Evolutionary conservation across 2,329 filamentous ascomycete species (phyloP), one percentile per base, ranked within the genome.

Genomic region (Paramyrothecium roridum): DNA sequence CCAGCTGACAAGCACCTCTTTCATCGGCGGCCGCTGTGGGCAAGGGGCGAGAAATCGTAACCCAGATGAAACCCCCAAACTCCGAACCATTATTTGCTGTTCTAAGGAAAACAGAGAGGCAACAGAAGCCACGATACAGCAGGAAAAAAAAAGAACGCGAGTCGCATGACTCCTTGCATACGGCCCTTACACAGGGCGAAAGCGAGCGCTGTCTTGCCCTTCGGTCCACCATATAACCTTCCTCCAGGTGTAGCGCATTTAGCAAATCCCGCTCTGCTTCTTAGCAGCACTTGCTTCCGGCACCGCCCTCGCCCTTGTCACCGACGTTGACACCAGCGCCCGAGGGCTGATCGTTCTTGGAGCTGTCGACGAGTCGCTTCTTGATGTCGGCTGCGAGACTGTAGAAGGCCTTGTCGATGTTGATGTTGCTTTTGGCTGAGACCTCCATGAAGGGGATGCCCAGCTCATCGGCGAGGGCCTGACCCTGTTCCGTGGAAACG

Each of bases 361-460:
- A 85, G 61, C 88, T 96, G 73, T 98, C 93, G 76, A 97, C 95
- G 73, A 97, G 88, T 65, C 91, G 87, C 83, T 96, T 96, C 87
- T 99, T 99, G 81, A 99, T 98, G 71, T 98, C 93, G 62, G 89
- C 85, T 17, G 95, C 95, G 65, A 99, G 85, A 72, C 84, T 93
- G 80, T 96, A 98, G 73, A 99, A 99, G 19, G 95, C 95, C 80
- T 97, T 93, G 76, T 99, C 95, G 69, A 99, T 96, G 78, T 99
- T 99, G 85, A 96, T 97, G 80, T 98, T 98, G 80, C 90, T 93
- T 84, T 99, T 99, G 62, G 95, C 95, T 19, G 91, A 96, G 59
- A 99, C 95, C 75, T 99, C 95, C 72, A 99, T 89, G 82, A 99
- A 99, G 20, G 95, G 93, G 62, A 99, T 96, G 69, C 93, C 92